Evolutionary conservation across 768 basidiomycete genomes (phyloP).

Genomic region (Leccinum subtestaceum): DNA sequence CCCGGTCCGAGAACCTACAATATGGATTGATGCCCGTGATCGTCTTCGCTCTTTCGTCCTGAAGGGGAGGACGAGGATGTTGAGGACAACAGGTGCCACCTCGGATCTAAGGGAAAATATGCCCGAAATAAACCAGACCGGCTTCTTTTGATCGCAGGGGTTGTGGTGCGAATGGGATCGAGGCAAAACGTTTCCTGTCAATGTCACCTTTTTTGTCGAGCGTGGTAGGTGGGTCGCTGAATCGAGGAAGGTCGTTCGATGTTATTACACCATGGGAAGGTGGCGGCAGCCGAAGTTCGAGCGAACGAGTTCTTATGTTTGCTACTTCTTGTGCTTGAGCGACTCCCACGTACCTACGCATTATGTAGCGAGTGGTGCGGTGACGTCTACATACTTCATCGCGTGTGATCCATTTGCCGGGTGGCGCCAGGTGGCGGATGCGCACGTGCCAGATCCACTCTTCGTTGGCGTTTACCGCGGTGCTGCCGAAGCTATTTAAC

Average conservation of each 20-base stretch:
- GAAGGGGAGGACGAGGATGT: neutral
- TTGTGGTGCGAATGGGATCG: neutral
- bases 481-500: conserved; percentile 17
- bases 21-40: neutral
- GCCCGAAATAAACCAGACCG: neutral
- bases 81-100: neutral
- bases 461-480: neutral
- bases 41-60: neutral
- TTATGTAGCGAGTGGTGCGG: neutral
- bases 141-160: neutral
- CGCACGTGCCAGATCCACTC: conserved; percentile 13
- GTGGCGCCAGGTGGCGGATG: conserved; percentile 3
- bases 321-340: neutral
- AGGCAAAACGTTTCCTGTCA: neutral
- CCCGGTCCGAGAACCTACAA: neutral
- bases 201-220: neutral
- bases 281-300: neutral
- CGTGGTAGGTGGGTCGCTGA: neutral
- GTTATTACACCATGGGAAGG: neutral
- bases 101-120: neutral
- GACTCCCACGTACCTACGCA: no score
- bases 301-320: neutral
- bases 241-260: neutral
- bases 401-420: neutral
- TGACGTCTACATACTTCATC: neutral